A percentile compares a stretch with the other conserved stretches of the same genome.
These are phyloP conservation scores for Fomitopsis palustris DNA, from an alignment of 1,284 basidiomycete genomes.

Conservation along the genomic window DNA sequence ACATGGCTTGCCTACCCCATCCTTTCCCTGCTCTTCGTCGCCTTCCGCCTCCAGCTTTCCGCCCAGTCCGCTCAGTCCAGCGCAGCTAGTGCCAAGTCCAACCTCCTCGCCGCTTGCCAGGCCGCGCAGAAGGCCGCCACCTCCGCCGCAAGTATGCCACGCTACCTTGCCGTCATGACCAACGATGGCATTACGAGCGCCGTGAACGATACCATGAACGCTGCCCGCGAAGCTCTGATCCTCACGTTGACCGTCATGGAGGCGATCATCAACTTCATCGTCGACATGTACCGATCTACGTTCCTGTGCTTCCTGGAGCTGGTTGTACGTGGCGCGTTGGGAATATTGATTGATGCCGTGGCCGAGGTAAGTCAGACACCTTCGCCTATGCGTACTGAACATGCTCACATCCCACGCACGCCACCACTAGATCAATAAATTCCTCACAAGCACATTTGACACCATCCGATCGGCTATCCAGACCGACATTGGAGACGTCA, in stretches of 20 bases:
- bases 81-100: slow-evolving; percentile 65
- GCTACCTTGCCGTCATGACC: slow-evolving; percentile 81
- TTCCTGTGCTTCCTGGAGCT: slow-evolving; percentile 92
- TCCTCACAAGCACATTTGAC: slow-evolving; percentile 60
- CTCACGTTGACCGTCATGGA: slow-evolving; percentile 81
- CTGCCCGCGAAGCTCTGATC: slow-evolving; percentile 69
- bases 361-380: slow-evolving; percentile 58
- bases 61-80: slow-evolving; percentile 65
- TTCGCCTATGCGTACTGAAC: not conserved
- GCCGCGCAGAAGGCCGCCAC: slow-evolving; percentile 84
- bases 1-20: slow-evolving; percentile 85
- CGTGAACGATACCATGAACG: slow-evolving; percentile 77
- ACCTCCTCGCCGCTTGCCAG: slow-evolving; percentile 74
- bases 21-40: slow-evolving; percentile 83
- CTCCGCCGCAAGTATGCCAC: slow-evolving; percentile 79
- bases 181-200: slow-evolving; percentile 78
- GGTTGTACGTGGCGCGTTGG: slow-evolving; percentile 78
- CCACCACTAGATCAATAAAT: slow-evolving; percentile 57
- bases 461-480: slow-evolving; percentile 67
- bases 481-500: slow-evolving; percentile 64
- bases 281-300: slow-evolving; percentile 89
- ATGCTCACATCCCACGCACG: not conserved
- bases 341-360: slow-evolving; percentile 79
- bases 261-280: slow-evolving; percentile 85
- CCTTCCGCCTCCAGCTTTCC: slow-evolving; percentile 76